Base-by-base conservation (phyloP, 345 rosid species). In the Boechera divaricarpa region DNA sequence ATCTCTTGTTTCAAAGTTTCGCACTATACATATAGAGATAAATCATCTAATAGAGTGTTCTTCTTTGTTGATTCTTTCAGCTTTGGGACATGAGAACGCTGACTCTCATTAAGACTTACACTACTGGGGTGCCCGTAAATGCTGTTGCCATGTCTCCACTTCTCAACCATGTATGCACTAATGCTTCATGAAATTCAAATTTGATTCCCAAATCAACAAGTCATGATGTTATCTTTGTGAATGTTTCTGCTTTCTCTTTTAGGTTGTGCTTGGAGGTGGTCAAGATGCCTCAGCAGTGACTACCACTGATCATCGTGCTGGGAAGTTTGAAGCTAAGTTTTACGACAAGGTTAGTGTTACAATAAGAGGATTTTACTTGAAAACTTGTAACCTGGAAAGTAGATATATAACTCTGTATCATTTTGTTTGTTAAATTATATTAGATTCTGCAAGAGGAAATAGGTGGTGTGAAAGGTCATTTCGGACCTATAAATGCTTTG, bases 261-360 rank as follows among this genome's bases (percentile, higher is more conserved):
- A 95, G 99, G 97, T 93, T 81, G 96, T 95, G 63, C 93, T 95
- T 83, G 98, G 99, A 81, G 98, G 99, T 81, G 99, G 99, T 80
- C 99, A 93, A 77, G 96, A 92, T 79, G 94, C 99, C 60, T 92
- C 98, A 52, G 82, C 99, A 60, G 96, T 95, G 60, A 95, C 99
- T 5, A 95, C 97, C 41, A 93, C 98, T 16, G 98, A 95, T 77
- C 98, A 93, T 79, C 94, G 96, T 76, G 97, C 99, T 42, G 98
- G 99, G 61, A 93, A 95, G 82, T 95, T 95, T 38, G 99, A 95
- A 76, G 98, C 99, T 63, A 95, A 93, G 74, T 95, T 93, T 77
- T 95, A 53, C 47, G 96, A 93, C 79, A 80, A 75, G 82, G 82
- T 79, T 48, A 69, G 72, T 69, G 35, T 62, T 45, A 45, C 2